These are phyloP conservation scores for Piloderma croceum DNA, from an alignment of 768 basidiomycete genomes.

Conservation along the genomic window DNA sequence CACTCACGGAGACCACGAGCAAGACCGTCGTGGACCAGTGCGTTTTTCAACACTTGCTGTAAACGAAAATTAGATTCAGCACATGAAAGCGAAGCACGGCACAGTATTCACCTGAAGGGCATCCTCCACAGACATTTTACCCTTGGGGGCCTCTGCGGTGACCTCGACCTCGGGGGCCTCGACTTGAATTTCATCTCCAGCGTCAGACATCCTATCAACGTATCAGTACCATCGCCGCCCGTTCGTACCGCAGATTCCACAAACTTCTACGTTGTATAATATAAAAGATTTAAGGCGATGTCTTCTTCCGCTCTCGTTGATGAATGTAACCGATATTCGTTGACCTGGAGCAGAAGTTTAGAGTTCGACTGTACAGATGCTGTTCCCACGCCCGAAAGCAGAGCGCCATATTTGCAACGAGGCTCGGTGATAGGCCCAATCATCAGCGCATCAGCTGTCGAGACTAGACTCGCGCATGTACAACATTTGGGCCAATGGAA, in stretches of 20 bases:
- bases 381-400: too few species aligned
- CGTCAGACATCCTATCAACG: conserved; percentile 77
- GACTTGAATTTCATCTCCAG: conserved; percentile 90
- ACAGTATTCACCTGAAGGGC: conserved; percentile 67
- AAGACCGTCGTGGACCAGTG: conserved; percentile 96
- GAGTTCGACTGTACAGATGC: too few species aligned
- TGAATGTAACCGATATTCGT: too few species aligned
- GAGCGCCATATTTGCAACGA: too few species aligned
- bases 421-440: too few species aligned
- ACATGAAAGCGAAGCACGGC: background rate
- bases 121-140: conserved; percentile 93
- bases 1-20: conserved; percentile 96
- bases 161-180: conserved; percentile 76
- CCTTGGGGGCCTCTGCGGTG: conserved; percentile 84
- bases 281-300: conserved; percentile 42
- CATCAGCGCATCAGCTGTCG: too few species aligned
- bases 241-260: background rate
- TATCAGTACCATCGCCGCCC: background rate
- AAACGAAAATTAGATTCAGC: conserved; percentile 8
- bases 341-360: too few species aligned
- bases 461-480: too few species aligned
- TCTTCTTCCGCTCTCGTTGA: conserved; percentile 97
- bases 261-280: conserved; percentile 7
- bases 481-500: too few species aligned
- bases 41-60: conserved; percentile 98